Evolutionary conservation across 495 filamentous ascomycete genomes (phyloP), one percentile per base, ranked within the genome.

Genomic region (Talaromyces proteolyticus): DNA sequence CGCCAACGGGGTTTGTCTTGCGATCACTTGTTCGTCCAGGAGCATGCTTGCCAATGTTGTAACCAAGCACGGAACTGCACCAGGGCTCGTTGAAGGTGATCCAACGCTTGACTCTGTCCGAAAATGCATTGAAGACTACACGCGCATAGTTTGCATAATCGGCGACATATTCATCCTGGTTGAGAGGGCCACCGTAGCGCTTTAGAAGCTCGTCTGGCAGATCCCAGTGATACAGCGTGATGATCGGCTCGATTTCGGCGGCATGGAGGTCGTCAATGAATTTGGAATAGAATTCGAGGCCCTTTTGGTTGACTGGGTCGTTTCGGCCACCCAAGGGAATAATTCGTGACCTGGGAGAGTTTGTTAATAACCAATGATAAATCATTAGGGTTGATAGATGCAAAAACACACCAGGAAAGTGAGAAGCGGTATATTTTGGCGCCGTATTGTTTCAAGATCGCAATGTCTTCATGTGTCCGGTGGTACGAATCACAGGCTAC

Each of bases 401-500:
- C 47, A 78, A 76, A 54, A 78, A 70, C 39, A 76, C 75, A 80
- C 87, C 86, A 89, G 38, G 85, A 84, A 46, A 89, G 65, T 23
- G 86, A 89, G 65, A 91, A 91, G 51, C 85, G 83, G 66, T 89
- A 89, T 24, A 77, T 75, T 50, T 73, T 75, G 44, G 84, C 81
- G 40, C 80, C 78, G 25, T 79, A 76, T 38, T 69, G 62, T 64
- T 88, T 88, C 57, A 89, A 66, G 34, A 89, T 74, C 7, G 66
- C 82, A 56, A 91, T 89, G 56, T 89, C 86, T 66, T 89, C 84
- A 26, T 72, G 70, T 24, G 82, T 86, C 44, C 81, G 76, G 61
- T 88, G 79, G 69, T 89, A 89, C 37, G 84, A 87, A 67, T 89
- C 85, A 68, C 86, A 89, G 26, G 85, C 85, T 29, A 86, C 76